Conservation (phyloP, 345 rosid species). For the Isatis tinctoria region DNA sequence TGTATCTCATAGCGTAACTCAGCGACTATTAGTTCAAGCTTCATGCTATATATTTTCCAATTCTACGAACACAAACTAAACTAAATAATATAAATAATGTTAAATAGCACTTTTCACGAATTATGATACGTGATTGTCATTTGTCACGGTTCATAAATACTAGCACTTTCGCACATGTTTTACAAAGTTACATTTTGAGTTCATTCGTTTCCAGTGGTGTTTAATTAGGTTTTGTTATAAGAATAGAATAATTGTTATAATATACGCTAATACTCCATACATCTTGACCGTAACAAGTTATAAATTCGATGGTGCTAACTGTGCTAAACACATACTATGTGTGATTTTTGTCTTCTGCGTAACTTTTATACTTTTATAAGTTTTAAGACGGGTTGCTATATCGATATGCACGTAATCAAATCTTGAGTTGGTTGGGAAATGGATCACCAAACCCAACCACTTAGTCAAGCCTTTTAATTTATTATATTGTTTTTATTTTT, state of each 20-base stretch:
- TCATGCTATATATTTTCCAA: background rate
- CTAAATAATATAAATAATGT: background rate
- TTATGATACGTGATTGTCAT: background rate
- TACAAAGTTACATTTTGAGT: background rate
- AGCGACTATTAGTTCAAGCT: background rate
- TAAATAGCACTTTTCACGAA: background rate
- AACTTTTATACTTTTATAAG: background rate
- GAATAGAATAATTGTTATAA: background rate
- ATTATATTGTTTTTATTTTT: background rate
- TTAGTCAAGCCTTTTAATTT: constrained; percentile 25
- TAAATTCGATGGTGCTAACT: background rate
- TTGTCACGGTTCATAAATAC: background rate
- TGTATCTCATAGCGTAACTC: background rate
- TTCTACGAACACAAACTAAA: background rate
- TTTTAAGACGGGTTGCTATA: constrained; percentile 13
- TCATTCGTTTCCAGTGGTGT: background rate
- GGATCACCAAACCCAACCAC: constrained; percentile 41
- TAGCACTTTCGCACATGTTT: background rate
- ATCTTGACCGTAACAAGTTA: background rate
- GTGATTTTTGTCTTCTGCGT: background rate
- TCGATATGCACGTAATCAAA: constrained; percentile 29
- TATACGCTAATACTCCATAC: no score
- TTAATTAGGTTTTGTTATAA: background rate
- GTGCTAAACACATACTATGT: background rate
- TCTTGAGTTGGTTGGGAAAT: constrained; percentile 34